These are phyloP conservation scores for Aspergillus bombycis DNA, from an alignment of 2,329 filamentous ascomycete genomes.

Conservation along the genomic window DNA sequence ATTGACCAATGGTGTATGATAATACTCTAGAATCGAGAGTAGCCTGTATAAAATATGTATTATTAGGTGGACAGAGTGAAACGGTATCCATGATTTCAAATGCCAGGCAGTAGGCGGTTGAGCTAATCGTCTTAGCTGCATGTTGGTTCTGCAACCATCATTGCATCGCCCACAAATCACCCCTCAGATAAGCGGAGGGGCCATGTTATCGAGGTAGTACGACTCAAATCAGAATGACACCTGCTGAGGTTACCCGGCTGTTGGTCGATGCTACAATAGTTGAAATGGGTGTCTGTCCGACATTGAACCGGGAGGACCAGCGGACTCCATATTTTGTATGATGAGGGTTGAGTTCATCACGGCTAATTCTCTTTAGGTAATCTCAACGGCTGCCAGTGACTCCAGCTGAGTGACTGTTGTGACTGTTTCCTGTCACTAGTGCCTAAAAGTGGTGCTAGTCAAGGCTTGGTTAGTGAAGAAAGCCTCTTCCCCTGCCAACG, in stretches of 20 bases:
- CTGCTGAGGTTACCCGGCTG: background rate
- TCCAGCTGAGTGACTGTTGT: background rate
- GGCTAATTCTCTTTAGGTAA: constrained; percentile 5
- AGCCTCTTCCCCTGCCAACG: background rate
- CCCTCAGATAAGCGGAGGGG: background rate
- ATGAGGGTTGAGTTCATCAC: background rate
- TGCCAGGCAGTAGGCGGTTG: background rate
- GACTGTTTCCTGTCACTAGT: constrained; percentile 5
- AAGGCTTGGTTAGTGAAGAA: constrained; percentile 1
- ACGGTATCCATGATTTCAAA: background rate
- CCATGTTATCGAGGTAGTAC: background rate
- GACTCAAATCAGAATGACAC: background rate
- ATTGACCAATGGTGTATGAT: background rate
- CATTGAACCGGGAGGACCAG: background rate
- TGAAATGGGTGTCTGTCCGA: background rate
- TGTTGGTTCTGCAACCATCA: background rate
- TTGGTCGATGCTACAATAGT: background rate
- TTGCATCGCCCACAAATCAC: background rate
- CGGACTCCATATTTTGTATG: background rate
- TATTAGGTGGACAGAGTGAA: background rate
- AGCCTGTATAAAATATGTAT: background rate
- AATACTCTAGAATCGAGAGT: background rate
- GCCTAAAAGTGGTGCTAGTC: background rate
- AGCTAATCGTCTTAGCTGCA: constrained; percentile 6
- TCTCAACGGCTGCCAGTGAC: constrained; percentile 1